These are phyloP conservation scores for Solanum stenotomum DNA, from an alignment of 257 asterid species.

Conservation along the genomic window DNA sequence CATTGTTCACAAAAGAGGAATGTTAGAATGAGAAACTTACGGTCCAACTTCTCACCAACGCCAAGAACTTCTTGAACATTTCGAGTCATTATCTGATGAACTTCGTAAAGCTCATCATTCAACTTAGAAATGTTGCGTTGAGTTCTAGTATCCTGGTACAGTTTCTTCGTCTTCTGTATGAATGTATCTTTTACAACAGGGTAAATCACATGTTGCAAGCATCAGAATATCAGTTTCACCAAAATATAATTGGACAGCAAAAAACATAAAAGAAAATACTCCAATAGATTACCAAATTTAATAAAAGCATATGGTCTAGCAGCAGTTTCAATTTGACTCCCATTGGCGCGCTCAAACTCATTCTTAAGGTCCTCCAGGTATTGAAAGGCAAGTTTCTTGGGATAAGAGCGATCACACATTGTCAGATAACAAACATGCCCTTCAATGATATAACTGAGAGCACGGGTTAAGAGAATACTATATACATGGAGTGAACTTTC, in stretches of 20 bases:
- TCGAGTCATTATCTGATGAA: conserved; percentile 98
- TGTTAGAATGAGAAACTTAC: conserved; percentile 39
- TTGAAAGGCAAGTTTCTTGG: conserved; percentile 90
- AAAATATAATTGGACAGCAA: not conserved
- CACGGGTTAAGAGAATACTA: conserved; percentile 39
- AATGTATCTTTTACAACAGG: conserved; percentile 53
- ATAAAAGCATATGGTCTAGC: conserved; percentile 97
- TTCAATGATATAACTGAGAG: conserved; percentile 76
- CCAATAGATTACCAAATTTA: conserved; percentile 58
- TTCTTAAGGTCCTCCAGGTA: conserved; percentile 92
- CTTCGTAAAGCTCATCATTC: conserved; percentile 97
- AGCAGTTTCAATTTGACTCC: conserved; percentile 92
- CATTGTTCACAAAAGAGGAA: not conserved
- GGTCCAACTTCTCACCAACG: conserved; percentile 97
- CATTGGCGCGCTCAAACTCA: conserved; percentile 83
- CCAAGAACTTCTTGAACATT: conserved; percentile 99
- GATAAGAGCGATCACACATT: conserved; percentile 93
- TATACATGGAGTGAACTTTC: not conserved
- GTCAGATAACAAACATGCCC: conserved; percentile 95
- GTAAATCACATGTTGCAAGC: conserved; percentile 1
- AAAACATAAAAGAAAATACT: conserved; percentile 1
- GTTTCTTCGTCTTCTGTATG: conserved; percentile 81
- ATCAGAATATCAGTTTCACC: not conserved
- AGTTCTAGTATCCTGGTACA: conserved; percentile 94
- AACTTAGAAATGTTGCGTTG: conserved; percentile 81